Conservation (phyloP, 164 flowering plant species). For the Tetracentron sinense region DNA sequence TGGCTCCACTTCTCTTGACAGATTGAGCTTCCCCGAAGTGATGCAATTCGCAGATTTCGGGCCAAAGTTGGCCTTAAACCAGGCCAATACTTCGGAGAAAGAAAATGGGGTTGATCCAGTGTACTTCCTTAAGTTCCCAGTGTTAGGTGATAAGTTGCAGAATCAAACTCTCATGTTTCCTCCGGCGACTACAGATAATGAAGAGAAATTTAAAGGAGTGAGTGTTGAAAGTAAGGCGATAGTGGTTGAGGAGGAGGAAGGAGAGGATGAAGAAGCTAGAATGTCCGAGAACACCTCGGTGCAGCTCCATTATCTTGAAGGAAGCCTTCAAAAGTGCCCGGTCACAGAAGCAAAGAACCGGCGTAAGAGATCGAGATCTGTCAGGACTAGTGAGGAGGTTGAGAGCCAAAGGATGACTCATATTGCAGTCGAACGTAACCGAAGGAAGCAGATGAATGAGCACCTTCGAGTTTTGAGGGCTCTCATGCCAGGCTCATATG, state of each 20-base stretch:
- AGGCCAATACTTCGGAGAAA: constrained; percentile 38
- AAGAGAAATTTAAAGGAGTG: constrained; percentile 18
- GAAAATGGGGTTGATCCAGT: constrained; percentile 70
- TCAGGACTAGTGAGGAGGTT: constrained; percentile 82
- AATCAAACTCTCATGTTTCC: constrained; percentile 25
- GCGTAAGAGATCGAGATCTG: constrained; percentile 66
- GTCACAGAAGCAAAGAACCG: constrained; percentile 38
- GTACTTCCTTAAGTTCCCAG: constrained; percentile 85
- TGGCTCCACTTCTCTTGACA: constrained; percentile 41
- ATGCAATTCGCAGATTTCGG: constrained; percentile 95
- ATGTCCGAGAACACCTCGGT: constrained; percentile 30
- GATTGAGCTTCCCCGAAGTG: constrained; percentile 78
- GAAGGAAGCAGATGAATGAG: constrained; percentile 97
- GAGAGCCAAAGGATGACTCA: constrained; percentile 99
- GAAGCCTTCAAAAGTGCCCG: constrained; percentile 21
- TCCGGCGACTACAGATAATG: constrained; percentile 10
- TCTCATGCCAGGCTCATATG: constrained; percentile 94
- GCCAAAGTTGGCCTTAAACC: constrained; percentile 60
- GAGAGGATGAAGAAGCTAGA: constrained; percentile 33
- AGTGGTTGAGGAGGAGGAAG: constrained; percentile 20
- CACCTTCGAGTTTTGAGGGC: constrained; percentile 83
- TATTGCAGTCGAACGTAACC: constrained; percentile 89
- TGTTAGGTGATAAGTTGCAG: constrained; percentile 56
- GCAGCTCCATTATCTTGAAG: constrained; percentile 43
- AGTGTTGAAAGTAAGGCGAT: constrained; percentile 2